phyloP scores from a whole-genome alignment of 2,329 filamentous ascomycete species.

The Aspergillus flavus region DNA sequence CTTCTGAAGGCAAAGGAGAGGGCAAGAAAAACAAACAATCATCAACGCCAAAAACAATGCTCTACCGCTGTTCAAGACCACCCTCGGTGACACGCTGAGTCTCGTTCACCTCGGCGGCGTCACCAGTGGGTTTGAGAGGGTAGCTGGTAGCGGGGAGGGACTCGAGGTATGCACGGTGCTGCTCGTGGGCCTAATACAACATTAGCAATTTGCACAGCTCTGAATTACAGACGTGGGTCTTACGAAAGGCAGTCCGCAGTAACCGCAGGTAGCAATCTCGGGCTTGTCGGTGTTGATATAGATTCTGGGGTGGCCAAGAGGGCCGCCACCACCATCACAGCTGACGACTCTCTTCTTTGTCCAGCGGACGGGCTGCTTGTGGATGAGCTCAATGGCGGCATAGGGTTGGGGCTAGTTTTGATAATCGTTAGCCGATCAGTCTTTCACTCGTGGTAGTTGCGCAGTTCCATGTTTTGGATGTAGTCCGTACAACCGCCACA shows the following conservation, averaged over 20 bases:
- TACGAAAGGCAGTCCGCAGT: slow-evolving; percentile 93
- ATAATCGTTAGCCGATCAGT: not conserved
- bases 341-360: slow-evolving; percentile 77
- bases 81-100: slow-evolving; percentile 62
- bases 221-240: slow-evolving; percentile 42
- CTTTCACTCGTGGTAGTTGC: not conserved
- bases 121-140: slow-evolving; percentile 68
- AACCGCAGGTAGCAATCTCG: slow-evolving; percentile 84
- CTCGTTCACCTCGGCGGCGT: slow-evolving; percentile 61
- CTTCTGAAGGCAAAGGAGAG: slow-evolving; percentile 26
- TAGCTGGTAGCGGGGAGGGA: slow-evolving; percentile 79
- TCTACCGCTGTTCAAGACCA: slow-evolving; percentile 63
- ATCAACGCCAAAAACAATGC: slow-evolving; percentile 39
- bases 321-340: slow-evolving; percentile 91
- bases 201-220: not conserved
- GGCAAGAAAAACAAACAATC: slow-evolving; percentile 28
- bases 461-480: not conserved
- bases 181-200: slow-evolving; percentile 74
- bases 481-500: not conserved
- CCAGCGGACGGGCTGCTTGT: slow-evolving; percentile 94
- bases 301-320: slow-evolving; percentile 85
- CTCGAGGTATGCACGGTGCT: slow-evolving; percentile 82
- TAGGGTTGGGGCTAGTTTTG: slow-evolving; percentile 74
- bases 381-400: slow-evolving; percentile 92
- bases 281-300: slow-evolving; percentile 99